A percentile compares a stretch with the other conserved stretches of the same genome.
Evolutionary conservation across 192 early-diverging fungal genomes (phyloP).

Genomic region (Coemansia erecta): DNA sequence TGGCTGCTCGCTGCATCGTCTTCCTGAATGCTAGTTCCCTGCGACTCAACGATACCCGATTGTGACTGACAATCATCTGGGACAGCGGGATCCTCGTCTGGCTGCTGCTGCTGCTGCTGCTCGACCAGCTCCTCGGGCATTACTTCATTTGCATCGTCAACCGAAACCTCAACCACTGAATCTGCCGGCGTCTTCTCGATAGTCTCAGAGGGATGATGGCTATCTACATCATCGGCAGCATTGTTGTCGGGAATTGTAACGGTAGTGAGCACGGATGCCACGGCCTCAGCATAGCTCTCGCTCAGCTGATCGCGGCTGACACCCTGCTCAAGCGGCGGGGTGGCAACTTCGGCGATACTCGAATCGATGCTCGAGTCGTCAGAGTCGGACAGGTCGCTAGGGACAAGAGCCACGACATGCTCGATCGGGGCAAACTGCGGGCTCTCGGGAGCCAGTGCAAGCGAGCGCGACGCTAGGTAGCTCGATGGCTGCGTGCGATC

Average conservation of each 20-base stretch:
- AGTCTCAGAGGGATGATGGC: background rate
- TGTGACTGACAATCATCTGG: no score
- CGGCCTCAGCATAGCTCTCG: conserved; percentile 1
- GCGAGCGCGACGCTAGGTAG: conserved; percentile 4
- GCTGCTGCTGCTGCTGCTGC: background rate
- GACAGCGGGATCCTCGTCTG: background rate
- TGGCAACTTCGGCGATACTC: conserved; percentile 1
- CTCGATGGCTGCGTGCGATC: conserved; percentile 19
- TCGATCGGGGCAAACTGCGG: conserved; percentile 18
- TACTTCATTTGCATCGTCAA: background rate
- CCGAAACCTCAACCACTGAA: background rate
- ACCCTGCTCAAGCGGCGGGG: background rate
- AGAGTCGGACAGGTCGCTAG: conserved; percentile 31
- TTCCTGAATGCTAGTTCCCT: no score
- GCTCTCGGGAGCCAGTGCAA: conserved; percentile 6
- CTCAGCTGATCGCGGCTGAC: background rate
- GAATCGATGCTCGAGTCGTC: conserved; percentile 39
- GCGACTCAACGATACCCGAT: no score
- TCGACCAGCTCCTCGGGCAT: background rate
- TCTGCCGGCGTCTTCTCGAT: background rate
- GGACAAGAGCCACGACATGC: conserved; percentile 20
- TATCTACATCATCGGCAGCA: background rate
- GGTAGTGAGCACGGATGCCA: background rate
- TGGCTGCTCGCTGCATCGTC: no score
- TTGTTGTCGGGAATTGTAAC: background rate